Evolutionary conservation across 148 eudicot genomes (phyloP).

Genomic region (Silene conica): DNA sequence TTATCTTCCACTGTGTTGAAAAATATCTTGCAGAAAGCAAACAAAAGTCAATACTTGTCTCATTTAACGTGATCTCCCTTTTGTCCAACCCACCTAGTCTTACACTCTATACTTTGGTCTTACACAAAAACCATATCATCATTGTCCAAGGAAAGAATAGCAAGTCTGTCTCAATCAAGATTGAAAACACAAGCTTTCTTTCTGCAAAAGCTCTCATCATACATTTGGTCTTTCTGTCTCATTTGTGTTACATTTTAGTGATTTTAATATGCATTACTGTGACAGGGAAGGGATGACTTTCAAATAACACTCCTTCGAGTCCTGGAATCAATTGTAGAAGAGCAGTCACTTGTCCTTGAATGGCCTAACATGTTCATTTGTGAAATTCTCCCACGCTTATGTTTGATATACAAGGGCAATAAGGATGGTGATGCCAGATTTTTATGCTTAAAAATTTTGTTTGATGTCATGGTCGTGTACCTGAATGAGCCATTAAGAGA

Average conservation of each 20-base stretch:
- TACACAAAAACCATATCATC: neutral
- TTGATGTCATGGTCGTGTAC: constrained; percentile 70
- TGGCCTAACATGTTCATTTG: constrained; percentile 42
- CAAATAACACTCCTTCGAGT: constrained; percentile 79
- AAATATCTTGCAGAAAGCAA: no score
- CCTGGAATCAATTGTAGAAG: constrained; percentile 70
- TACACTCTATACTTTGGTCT: neutral
- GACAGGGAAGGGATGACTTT: constrained; percentile 95
- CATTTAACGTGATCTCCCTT: neutral
- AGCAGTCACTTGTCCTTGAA: constrained; percentile 49
- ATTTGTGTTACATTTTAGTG: neutral
- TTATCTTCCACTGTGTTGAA: no score
- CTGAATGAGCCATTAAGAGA: constrained; percentile 53
- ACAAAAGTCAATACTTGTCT: neutral
- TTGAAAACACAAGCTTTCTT: neutral
- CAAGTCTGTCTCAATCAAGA: neutral
- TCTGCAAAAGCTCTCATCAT: constrained; percentile 4
- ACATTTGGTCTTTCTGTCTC: neutral
- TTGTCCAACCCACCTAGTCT: neutral
- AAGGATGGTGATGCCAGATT: constrained; percentile 95
- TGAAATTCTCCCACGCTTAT: constrained; percentile 80
- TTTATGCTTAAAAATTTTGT: constrained; percentile 85
- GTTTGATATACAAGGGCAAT: constrained; percentile 82
- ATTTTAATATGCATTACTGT: neutral
- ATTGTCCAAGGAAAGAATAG: neutral